Base-by-base conservation (phyloP, 2,329 filamentous ascomycete species). In the Coleophoma eucalyptorum region DNA sequence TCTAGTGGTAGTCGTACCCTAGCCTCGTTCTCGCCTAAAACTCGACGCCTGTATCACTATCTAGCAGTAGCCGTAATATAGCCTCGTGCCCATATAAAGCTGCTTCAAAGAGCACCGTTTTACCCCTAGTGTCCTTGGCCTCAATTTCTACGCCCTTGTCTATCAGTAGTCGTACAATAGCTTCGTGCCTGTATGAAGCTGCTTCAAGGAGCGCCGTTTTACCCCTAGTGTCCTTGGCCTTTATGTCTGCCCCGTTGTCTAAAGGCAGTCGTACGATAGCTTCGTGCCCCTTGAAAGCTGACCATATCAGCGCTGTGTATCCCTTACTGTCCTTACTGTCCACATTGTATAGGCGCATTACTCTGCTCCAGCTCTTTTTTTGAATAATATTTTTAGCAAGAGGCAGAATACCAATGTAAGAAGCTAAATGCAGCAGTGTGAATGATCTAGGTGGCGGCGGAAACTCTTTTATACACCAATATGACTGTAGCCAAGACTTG, bases 201-300 rank as follows among this genome's bases (percentile, higher is more conserved):
- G 57, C 58, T 31, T 40, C 42, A 18, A 46, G 46, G 15, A 59
- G 32, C 5, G 40, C 44, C 13, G 44, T 51, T 13, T 32, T 15
- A 10, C 45, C 44, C 32, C 43, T 79, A 68, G 2, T 31, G 50
- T 53, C 46, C 44, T 50, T 49, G 15, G 32, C 34, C 10, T 31
- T 40, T 10, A 49, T 18, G 19, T 49, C 20, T 6, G 34, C 46
- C 18, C 26, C 13, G 3, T 46, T 5, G 5, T 41, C 48, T 43
- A 50, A 26, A 4, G 45, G 16, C 7, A 50, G 40, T 26, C 35
- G 37, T 38, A 50, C 34, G 15, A 46, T 41, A 13, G 43, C 16
- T 8, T 40, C n/a, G 37, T 43, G 21, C 16, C 45, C 44, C 4
- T 12, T 19, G 16, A 33, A 3, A 12, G 44, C 37, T 21, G 34